These are phyloP conservation scores for Pyronema omphalodes DNA, from an alignment of 495 filamentous ascomycete species.

Conservation along the genomic window DNA sequence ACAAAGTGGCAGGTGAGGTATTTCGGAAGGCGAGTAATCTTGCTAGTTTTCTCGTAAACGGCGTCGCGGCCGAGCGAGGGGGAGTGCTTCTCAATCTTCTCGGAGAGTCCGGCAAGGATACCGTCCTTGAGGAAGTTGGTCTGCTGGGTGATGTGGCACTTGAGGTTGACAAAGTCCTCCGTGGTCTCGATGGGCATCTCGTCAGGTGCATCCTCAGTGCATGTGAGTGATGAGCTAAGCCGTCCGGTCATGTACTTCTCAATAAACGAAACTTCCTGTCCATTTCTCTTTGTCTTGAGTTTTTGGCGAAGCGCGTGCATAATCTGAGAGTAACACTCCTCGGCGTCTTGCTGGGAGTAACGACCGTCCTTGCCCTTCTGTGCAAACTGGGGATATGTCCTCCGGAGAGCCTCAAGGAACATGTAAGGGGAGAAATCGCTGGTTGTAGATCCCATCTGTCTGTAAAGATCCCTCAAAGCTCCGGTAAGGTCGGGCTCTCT, in stretches of 20 bases:
- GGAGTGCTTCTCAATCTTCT: slow-evolving; percentile 81
- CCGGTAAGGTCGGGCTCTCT: slow-evolving; percentile 54
- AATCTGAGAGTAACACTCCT: slow-evolving; percentile 97
- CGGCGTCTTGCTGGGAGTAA: slow-evolving; percentile 91
- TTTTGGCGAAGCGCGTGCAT: slow-evolving; percentile 67
- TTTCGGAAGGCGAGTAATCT: slow-evolving; percentile 75
- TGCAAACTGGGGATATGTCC: slow-evolving; percentile 80
- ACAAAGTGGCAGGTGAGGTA: slow-evolving; percentile 86
- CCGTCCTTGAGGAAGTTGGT: slow-evolving; percentile 85
- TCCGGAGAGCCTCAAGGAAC: slow-evolving; percentile 69
- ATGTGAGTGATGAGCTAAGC: slow-evolving; percentile 58
- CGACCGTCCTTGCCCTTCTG: slow-evolving; percentile 62
- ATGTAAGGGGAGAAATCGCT: slow-evolving; percentile 67
- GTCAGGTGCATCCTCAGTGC: slow-evolving; percentile 60
- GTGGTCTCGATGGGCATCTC: slow-evolving; percentile 44
- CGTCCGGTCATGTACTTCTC: slow-evolving; percentile 76
- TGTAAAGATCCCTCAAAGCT: slow-evolving; percentile 72
- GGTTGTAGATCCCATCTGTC: slow-evolving; percentile 83
- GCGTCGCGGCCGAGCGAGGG: slow-evolving; percentile 57
- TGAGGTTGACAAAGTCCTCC: slow-evolving; percentile 77
- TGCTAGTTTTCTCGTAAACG: slow-evolving; percentile 73
- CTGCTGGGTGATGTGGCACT: slow-evolving; percentile 74
- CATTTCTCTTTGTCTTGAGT: slow-evolving; percentile 41
- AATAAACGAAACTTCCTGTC: slow-evolving; percentile 49
- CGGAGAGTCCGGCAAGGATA: slow-evolving; percentile 57